phyloP scores from a whole-genome alignment of 73 alveolate species.

The Paramecium tetraurelia region DNA sequence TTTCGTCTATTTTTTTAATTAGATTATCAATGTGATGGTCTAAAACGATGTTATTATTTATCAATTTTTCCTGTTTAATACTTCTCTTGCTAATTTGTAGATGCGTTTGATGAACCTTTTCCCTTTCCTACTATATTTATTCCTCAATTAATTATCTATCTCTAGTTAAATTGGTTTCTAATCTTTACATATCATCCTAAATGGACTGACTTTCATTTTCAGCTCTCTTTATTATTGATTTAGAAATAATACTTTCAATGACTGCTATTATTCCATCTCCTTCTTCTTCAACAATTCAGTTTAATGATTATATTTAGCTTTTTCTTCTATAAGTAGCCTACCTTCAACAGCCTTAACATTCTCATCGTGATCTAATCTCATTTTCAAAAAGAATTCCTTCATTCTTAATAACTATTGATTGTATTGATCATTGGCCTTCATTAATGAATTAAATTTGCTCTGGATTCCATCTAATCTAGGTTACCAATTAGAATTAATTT shows the following conservation, averaged over 20 bases:
- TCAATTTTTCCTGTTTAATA: neutral
- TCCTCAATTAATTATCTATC: neutral
- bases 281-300: neutral
- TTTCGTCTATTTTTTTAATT: neutral
- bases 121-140: neutral
- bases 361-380: conserved; percentile 48
- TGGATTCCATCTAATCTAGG: conserved; percentile 17
- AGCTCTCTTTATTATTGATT: neutral
- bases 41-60: neutral
- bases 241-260: neutral
- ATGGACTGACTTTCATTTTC: neutral
- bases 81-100: conserved; percentile 26
- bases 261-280: neutral
- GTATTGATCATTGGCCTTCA: neutral
- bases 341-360: neutral
- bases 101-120: neutral
- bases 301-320: conserved; percentile 2
- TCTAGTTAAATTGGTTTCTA: neutral
- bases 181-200: neutral
- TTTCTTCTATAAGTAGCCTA: conserved; percentile 7
- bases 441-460: neutral
- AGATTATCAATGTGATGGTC: conserved; percentile 29
- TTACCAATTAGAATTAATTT: neutral
- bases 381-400: conserved; percentile 30
- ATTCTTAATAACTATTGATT: neutral